These are phyloP conservation scores for Annulohypoxylon nitens DNA, from an alignment of 495 filamentous ascomycete species.

Conservation along the genomic window DNA sequence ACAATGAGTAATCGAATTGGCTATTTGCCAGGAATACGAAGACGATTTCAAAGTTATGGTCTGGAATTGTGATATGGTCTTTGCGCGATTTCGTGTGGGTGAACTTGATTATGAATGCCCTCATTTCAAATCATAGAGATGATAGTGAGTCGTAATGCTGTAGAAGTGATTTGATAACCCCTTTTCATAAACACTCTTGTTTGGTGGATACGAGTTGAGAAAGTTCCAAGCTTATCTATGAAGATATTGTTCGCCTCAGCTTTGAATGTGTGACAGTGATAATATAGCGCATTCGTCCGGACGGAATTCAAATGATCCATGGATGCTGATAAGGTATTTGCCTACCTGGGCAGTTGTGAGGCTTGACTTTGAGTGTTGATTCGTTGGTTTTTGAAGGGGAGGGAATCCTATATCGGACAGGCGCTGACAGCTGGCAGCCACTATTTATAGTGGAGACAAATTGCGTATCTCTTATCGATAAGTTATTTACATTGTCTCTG, in stretches of 20 bases:
- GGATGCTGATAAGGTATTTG: conserved; percentile 12
- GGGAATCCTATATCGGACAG: neutral
- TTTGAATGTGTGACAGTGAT: neutral
- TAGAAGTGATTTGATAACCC: neutral
- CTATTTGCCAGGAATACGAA: neutral
- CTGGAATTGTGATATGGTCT: neutral
- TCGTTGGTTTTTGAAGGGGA: neutral
- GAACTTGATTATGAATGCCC: neutral
- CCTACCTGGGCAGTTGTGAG: conserved; percentile 24
- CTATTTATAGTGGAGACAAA: neutral
- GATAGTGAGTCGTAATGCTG: neutral
- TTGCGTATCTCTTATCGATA: conserved; percentile 15
- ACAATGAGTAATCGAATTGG: neutral
- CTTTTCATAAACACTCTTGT: neutral
- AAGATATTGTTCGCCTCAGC: neutral
- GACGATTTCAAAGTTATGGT: neutral
- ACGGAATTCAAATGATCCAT: neutral
- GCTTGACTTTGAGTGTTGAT: conserved; percentile 20
- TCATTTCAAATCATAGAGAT: neutral
- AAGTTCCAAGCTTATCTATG: neutral
- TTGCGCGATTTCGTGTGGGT: conserved; percentile 1
- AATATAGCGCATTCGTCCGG: neutral
- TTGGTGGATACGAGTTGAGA: neutral
- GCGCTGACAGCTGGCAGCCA: neutral
- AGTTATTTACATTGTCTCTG: conserved; percentile 3